Percentiles rank a stretch among this genome's conserved stretches.
These are phyloP conservation scores for Teunomyces kruisii DNA, from an alignment of 805 yeast species.

Conservation along the genomic window DNA sequence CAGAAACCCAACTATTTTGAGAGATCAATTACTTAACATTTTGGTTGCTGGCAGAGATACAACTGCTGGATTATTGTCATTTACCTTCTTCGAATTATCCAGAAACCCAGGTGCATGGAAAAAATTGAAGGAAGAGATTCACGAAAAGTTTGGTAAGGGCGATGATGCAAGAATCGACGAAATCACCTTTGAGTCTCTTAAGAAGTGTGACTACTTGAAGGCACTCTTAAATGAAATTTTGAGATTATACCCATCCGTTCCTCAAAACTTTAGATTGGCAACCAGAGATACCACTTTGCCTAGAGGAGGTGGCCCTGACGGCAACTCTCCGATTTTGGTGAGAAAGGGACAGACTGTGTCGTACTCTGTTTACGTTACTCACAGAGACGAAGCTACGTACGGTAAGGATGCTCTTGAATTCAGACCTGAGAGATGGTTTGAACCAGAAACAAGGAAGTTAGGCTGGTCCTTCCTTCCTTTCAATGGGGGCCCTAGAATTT, in stretches of 20 bases:
- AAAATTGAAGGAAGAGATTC: constrained; percentile 38
- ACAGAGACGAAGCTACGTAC: constrained; percentile 19
- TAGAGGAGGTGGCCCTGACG: constrained; percentile 46
- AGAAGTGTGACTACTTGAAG: constrained; percentile 47
- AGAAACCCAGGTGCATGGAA: constrained; percentile 39
- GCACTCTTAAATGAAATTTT: constrained; percentile 48
- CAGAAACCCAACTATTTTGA: constrained; percentile 43
- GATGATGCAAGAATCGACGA: constrained; percentile 33
- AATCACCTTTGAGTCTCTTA: constrained; percentile 48
- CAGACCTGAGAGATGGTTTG: constrained; percentile 41
- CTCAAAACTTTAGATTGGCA: constrained; percentile 47
- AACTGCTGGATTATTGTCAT: constrained; percentile 52
- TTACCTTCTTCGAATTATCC: constrained; percentile 44
- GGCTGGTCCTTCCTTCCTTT: constrained; percentile 40
- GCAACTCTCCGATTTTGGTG: constrained; percentile 20
- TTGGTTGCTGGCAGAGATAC: constrained; percentile 57
- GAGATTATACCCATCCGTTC: constrained; percentile 53
- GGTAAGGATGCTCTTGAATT: constrained; percentile 36
- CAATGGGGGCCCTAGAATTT: constrained; percentile 39
- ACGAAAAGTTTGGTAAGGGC: constrained; percentile 31
- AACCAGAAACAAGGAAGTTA: constrained; percentile 21
- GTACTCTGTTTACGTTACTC: constrained; percentile 21
- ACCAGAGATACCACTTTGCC: constrained; percentile 49
- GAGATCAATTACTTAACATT: constrained; percentile 52
- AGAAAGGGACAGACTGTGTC: constrained; percentile 22